Conservation (phyloP, 148 eudicot species). For the Chenopodium berlandieri region DNA sequence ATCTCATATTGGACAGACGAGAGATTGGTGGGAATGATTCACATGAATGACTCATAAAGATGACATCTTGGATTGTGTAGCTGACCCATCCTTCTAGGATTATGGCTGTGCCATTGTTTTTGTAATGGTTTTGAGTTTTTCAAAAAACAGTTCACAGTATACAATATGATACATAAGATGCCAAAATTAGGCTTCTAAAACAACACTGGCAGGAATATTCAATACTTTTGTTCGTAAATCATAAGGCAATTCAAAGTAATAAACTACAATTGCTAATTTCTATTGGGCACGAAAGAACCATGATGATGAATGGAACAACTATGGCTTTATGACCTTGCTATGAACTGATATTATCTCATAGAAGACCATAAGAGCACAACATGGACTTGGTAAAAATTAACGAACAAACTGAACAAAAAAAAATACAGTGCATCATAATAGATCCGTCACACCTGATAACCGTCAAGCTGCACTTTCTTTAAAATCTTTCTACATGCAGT, state of each 20-base stretch:
- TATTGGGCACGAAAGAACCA: background rate
- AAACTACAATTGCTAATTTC: background rate
- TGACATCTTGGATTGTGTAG: background rate
- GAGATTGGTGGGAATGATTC: background rate
- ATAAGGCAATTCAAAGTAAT: background rate
- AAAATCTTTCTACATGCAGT: constrained; percentile 63
- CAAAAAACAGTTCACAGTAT: background rate
- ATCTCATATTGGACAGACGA: background rate
- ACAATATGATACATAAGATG: background rate
- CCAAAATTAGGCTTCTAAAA: background rate
- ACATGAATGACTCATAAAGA: background rate
- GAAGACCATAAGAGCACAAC: background rate
- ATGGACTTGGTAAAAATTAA: background rate
- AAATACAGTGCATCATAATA: background rate
- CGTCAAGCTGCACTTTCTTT: constrained; percentile 67
- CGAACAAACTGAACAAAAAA: background rate
- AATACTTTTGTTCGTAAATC: background rate
- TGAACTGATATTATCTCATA: too few relatives aligned
- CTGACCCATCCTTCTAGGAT: background rate
- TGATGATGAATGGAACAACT: background rate
- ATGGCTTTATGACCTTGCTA: background rate
- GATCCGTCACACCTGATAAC: constrained; percentile 68
- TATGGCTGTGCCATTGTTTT: background rate
- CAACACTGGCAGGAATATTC: background rate
- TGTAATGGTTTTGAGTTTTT: background rate